Percentiles rank a stretch among this genome's conserved stretches.
Conservation (phyloP, 768 basidiomycete genomes). For the Kwoniella sp. region DNA sequence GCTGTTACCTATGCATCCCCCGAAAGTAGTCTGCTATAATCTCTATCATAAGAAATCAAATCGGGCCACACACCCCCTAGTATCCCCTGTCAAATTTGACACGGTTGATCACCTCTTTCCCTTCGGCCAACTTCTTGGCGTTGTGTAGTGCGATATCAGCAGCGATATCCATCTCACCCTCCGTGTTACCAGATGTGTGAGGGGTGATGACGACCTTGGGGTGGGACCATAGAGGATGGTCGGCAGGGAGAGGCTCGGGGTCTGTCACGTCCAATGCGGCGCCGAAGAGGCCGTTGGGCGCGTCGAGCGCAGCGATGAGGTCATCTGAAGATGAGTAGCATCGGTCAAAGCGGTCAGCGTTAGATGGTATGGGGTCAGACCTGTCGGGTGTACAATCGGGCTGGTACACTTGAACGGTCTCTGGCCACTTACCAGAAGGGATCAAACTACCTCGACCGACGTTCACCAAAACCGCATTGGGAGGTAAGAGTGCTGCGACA, state of each 20-base stretch:
- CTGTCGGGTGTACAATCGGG: neutral
- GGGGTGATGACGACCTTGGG: conserved; percentile 56
- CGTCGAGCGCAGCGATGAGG: conserved; percentile 37
- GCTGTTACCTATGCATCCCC: too few relatives aligned
- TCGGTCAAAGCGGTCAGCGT: neutral
- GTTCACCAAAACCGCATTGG: conserved; percentile 54
- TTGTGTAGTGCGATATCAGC: conserved; percentile 50
- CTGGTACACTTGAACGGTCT: too few relatives aligned
- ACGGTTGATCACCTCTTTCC: conserved; percentile 32
- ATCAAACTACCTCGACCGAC: conserved; percentile 55
- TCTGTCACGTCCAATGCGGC: conserved; percentile 56
- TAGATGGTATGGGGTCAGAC: conserved; percentile 4
- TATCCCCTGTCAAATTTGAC: conserved; percentile 44
- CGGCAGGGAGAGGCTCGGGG: conserved; percentile 56
- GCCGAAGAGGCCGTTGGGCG: conserved; percentile 37
- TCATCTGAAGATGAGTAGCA: conserved; percentile 26
- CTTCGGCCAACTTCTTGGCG: conserved; percentile 37
- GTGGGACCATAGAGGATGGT: conserved; percentile 55
- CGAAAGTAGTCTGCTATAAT: too few relatives aligned
- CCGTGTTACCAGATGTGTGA: conserved; percentile 52
- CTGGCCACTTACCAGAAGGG: conserved; percentile 43
- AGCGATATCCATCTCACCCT: conserved; percentile 44
- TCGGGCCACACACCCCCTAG: conserved; percentile 17
- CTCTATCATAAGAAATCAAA: too few relatives aligned
- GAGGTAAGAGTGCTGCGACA: conserved; percentile 47